These are phyloP conservation scores for Fusarium sororula DNA, from an alignment of 2,329 filamentous ascomycete genomes.

Conservation along the genomic window DNA sequence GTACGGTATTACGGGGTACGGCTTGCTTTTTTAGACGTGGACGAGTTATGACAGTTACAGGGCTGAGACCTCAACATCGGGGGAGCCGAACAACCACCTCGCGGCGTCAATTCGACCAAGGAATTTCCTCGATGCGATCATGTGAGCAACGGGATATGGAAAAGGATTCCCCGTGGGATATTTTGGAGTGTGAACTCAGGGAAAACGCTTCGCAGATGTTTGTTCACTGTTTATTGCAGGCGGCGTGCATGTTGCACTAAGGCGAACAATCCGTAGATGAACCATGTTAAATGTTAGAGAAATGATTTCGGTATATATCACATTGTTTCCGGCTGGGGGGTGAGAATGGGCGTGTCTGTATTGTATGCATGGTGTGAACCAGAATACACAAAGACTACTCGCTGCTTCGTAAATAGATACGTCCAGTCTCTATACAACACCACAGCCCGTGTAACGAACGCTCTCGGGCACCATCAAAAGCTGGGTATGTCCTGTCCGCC, in stretches of 20 bases:
- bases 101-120: neutral
- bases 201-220: neutral
- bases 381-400: neutral
- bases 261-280: neutral
- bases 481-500: neutral
- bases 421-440: neutral
- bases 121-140: neutral
- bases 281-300: neutral
- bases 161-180: neutral
- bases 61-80: neutral
- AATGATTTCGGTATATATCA: neutral
- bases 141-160: neutral
- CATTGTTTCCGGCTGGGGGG: neutral
- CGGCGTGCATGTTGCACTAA: neutral
- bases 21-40: neutral
- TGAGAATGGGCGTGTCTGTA: neutral
- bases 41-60: slow-evolving; percentile 4
- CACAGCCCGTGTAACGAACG: neutral
- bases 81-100: neutral
- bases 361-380: neutral
- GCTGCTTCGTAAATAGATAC: neutral
- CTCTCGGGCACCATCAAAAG: neutral
- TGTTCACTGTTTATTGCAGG: neutral
- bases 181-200: neutral
- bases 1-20: neutral